phyloP scores from a whole-genome alignment of 2,329 filamentous ascomycete species.

The Fusarium sp. region DNA sequence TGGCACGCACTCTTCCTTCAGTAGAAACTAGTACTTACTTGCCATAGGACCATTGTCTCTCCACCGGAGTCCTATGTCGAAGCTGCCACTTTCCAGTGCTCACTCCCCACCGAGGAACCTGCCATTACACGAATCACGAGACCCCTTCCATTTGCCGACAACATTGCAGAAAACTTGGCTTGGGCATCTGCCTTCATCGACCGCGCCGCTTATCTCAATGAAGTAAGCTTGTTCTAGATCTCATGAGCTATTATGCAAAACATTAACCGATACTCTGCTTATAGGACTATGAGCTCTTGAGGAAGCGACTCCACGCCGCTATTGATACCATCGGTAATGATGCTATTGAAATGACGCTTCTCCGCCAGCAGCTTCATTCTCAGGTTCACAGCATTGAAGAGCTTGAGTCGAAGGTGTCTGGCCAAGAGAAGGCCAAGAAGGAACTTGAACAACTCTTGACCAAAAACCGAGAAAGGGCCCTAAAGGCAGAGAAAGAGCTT shows the following conservation, averaged over 20 bases:
- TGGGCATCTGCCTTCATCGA: constrained; percentile 14
- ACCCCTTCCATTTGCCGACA: neutral
- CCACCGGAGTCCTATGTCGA: neutral
- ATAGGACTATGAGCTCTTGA: neutral
- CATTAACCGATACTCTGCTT: accelerated
- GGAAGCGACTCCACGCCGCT: constrained; percentile 1
- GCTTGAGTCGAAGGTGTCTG: neutral
- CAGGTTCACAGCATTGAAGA: neutral
- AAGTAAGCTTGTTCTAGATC: neutral
- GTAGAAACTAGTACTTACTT: neutral
- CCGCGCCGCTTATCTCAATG: neutral
- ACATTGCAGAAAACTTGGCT: neutral
- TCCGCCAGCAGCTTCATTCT: neutral
- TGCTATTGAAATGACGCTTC: constrained; percentile 10
- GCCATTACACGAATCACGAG: neutral
- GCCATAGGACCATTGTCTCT: neutral
- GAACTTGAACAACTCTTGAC: neutral
- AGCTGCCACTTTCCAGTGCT: neutral
- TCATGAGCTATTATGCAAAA: too few relatives aligned
- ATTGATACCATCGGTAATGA: constrained; percentile 11
- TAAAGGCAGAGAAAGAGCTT: constrained; percentile 3
- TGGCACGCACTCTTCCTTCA: accelerated
- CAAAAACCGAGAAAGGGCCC: neutral
- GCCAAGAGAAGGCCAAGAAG: neutral
- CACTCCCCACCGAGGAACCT: neutral